A percentile compares a stretch with the other conserved stretches of the same genome.
Conservation (phyloP, 2,329 filamentous ascomycete genomes). For the Sclerotinia trifoliorum region DNA sequence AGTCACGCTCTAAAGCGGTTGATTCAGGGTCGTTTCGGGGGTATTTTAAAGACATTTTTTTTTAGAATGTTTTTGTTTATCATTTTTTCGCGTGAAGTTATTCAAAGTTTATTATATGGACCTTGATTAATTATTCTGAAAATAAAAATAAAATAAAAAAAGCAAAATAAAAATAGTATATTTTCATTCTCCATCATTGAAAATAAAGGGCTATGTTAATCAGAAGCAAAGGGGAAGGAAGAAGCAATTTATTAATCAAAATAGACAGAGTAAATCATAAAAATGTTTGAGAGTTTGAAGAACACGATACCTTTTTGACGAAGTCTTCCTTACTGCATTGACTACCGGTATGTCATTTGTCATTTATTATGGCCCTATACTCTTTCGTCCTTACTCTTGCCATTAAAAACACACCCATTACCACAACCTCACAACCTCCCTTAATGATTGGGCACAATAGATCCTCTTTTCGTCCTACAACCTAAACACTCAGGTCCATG, state of each 20-base stretch:
- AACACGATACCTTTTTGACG: too few relatives aligned
- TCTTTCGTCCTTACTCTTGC: neutral
- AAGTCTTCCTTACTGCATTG: neutral
- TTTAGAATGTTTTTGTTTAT: too few relatives aligned
- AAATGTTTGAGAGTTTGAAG: neutral
- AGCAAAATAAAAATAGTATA: too few relatives aligned
- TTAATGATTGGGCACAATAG: neutral
- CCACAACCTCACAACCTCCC: neutral
- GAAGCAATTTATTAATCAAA: neutral
- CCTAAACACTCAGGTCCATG: conserved; percentile 2
- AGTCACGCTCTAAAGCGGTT: neutral
- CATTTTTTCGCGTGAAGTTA: too few relatives aligned
- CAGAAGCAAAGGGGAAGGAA: neutral
- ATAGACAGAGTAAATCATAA: neutral
- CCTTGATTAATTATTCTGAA: too few relatives aligned
- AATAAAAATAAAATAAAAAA: too few relatives aligned
- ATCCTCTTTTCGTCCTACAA: neutral
- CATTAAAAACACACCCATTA: neutral
- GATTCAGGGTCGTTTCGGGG: too few relatives aligned
- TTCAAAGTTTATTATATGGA: too few relatives aligned
- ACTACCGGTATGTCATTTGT: neutral
- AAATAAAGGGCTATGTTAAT: too few relatives aligned
- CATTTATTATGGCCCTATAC: neutral
- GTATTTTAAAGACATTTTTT: too few relatives aligned
- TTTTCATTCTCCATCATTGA: too few relatives aligned